phyloP scores from a whole-genome alignment of 148 eudicot genomes.

The Nyssa sinensis region DNA sequence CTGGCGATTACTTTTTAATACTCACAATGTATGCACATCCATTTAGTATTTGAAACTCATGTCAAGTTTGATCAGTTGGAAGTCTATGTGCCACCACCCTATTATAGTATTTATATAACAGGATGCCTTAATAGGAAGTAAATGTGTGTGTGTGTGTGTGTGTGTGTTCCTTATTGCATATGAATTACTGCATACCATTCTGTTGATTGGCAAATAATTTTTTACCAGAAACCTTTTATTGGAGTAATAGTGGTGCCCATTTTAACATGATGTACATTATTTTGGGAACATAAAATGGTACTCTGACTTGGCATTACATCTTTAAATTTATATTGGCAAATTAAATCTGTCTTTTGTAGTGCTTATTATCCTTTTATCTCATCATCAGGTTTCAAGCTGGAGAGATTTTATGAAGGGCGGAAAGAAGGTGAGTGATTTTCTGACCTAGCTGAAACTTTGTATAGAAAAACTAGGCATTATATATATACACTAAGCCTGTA shows the following conservation, averaged over 20 bases:
- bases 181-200: too few relatives aligned
- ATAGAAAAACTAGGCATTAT: neutral
- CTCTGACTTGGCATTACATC: too few relatives aligned
- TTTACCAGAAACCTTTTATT: neutral
- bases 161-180: too few relatives aligned
- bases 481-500: neutral
- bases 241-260: neutral
- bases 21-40: too few relatives aligned
- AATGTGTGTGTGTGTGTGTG: neutral
- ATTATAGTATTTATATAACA: neutral
- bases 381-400: constrained; percentile 89
- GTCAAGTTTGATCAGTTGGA: neutral
- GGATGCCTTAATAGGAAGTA: too few relatives aligned
- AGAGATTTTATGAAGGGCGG: constrained; percentile 94
- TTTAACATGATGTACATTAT: neutral
- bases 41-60: too few relatives aligned
- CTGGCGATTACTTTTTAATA: too few relatives aligned
- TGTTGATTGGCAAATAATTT: neutral
- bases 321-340: too few relatives aligned
- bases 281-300: neutral
- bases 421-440: constrained; percentile 63
- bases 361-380: neutral
- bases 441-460: neutral
- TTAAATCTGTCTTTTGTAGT: neutral
- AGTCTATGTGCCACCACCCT: neutral